Conservation (phyloP, 306 rosid genomes). For the Astragalus glycyphyllos region DNA sequence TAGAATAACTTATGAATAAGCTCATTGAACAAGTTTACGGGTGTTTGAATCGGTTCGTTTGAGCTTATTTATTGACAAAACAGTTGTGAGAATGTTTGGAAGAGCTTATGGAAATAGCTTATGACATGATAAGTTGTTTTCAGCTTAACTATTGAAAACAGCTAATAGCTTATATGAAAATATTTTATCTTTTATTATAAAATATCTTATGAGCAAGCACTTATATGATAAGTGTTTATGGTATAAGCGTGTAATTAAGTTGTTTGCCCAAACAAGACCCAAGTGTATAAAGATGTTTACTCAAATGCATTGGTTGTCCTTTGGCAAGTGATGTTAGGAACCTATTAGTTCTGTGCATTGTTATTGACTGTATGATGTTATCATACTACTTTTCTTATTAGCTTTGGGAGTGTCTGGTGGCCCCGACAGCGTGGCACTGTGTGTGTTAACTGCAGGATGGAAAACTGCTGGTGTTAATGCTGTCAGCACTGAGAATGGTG, state of each 20-base stretch:
- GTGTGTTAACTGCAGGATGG: slow-evolving; percentile 83
- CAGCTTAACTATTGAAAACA: no score
- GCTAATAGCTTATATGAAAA: no score
- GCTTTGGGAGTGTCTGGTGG: slow-evolving; percentile 99
- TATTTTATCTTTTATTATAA: no score
- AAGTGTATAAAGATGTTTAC: not conserved
- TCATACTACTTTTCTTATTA: slow-evolving; percentile 42
- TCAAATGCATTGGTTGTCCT: not conserved
- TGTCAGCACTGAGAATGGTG: slow-evolving; percentile 47
- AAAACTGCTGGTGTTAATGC: slow-evolving; percentile 59
- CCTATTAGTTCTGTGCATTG: not conserved
- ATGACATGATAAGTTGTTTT: no score
- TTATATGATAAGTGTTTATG: not conserved
- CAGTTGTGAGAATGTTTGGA: no score
- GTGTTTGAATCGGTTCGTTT: no score
- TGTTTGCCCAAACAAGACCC: not conserved
- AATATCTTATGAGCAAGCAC: not conserved
- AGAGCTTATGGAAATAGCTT: no score
- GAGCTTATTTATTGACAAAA: no score
- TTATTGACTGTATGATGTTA: slow-evolving; percentile 27
- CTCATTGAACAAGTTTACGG: no score
- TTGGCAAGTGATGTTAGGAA: not conserved
- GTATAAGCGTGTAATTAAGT: not conserved
- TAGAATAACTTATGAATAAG: no score
- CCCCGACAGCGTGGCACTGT: slow-evolving; percentile 88